Evolutionary conservation across 345 rosid species (phyloP).

Genomic region (Citrus trifoliata): DNA sequence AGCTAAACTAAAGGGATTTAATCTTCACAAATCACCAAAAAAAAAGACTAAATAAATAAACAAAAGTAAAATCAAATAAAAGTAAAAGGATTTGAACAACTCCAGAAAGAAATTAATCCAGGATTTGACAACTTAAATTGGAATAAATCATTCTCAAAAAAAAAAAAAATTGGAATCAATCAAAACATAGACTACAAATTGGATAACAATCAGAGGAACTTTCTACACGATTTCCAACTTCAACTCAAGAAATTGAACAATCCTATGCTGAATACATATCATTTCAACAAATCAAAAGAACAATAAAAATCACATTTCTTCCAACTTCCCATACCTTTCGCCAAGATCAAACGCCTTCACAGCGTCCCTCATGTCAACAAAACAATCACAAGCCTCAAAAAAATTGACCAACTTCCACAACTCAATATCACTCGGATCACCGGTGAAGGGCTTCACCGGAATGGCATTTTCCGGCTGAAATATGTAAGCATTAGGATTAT

Average conservation of each 20-base stretch:
- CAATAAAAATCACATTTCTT: not conserved
- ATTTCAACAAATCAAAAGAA: not conserved
- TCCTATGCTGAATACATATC: conserved; percentile 4
- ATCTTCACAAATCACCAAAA: too few relatives aligned
- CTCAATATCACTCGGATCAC: conserved; percentile 54
- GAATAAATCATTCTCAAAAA: too few relatives aligned
- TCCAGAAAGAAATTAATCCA: not conserved
- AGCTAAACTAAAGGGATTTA: too few relatives aligned
- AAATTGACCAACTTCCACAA: conserved; percentile 51
- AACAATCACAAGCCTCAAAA: conserved; percentile 44
- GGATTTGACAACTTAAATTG: not conserved
- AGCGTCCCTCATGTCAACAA: conserved; percentile 76
- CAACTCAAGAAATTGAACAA: not conserved
- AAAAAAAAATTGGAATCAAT: not conserved
- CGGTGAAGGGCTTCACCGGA: conserved; percentile 61
- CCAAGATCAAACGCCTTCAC: conserved; percentile 37
- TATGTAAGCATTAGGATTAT: conserved; percentile 68
- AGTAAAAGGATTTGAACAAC: not conserved
- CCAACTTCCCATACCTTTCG: not conserved
- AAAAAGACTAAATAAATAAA: too few relatives aligned
- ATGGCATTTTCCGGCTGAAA: conserved; percentile 81
- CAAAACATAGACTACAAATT: not conserved
- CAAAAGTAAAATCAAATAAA: too few relatives aligned
- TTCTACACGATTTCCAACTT: not conserved
- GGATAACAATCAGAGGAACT: not conserved